These are phyloP conservation scores for Trichoderma asperellum DNA, from an alignment of 2,329 filamentous ascomycete species.

Conservation along the genomic window DNA sequence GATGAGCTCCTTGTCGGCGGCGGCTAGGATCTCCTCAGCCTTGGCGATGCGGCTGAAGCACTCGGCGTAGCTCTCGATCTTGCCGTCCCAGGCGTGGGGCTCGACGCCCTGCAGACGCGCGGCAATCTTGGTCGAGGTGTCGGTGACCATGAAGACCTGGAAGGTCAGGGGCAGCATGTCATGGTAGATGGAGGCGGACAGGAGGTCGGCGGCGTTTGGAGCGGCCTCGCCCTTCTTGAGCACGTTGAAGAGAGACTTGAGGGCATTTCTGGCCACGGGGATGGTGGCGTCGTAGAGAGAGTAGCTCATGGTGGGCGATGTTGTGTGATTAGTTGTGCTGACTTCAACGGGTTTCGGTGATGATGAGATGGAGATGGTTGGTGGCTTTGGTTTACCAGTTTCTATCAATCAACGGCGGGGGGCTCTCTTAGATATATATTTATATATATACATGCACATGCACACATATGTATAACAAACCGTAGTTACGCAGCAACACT, in stretches of 20 bases:
- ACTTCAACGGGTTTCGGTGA: background rate
- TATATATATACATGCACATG: background rate
- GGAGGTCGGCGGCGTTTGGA: conserved; percentile 40
- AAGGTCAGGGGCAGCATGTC: conserved; percentile 51
- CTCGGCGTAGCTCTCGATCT: conserved; percentile 43
- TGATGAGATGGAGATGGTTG: background rate
- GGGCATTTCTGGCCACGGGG: conserved; percentile 38
- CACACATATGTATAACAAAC: too few species aligned
- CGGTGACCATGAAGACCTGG: conserved; percentile 45
- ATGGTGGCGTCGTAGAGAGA: conserved; percentile 49
- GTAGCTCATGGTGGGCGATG: conserved; percentile 42
- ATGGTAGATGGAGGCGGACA: conserved; percentile 41
- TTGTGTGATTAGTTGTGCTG: background rate
- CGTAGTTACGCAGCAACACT: too few species aligned
- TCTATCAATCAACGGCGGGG: background rate
- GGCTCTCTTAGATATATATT: background rate
- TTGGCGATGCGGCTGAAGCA: conserved; percentile 42
- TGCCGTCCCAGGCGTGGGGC: conserved; percentile 35
- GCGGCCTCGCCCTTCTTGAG: conserved; percentile 44
- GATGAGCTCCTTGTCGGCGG: conserved; percentile 42
- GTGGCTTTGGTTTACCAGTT: background rate
- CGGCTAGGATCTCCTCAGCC: conserved; percentile 38
- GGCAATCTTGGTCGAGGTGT: conserved; percentile 40
- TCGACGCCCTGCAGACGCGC: conserved; percentile 42
- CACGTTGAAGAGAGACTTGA: conserved; percentile 42